Evolutionary conservation across 805 yeast species (phyloP).

Genomic region (Yamadazyma nakazawae): DNA sequence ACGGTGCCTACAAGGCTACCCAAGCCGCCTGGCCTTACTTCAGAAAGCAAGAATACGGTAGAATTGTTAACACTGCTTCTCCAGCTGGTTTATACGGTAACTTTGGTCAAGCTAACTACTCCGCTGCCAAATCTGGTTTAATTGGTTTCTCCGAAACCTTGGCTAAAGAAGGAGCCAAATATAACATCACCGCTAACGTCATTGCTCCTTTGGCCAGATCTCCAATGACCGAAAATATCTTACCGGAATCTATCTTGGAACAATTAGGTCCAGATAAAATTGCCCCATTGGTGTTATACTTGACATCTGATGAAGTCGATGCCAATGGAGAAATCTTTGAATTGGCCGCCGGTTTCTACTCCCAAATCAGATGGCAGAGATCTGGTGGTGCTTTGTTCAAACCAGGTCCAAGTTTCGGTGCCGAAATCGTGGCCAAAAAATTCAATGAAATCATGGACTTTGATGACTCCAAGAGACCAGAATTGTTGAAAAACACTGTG

Average conservation of each 20-base stretch:
- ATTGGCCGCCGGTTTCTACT: constrained; percentile 91
- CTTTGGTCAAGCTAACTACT: constrained; percentile 94
- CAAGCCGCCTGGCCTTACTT: constrained; percentile 91
- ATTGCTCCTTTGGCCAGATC: constrained; percentile 96
- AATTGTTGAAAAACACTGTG: constrained; percentile 51
- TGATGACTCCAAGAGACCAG: constrained; percentile 51
- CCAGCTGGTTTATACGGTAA: constrained; percentile 97
- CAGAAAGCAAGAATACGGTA: constrained; percentile 80
- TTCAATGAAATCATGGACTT: constrained; percentile 65
- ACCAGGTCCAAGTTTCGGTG: constrained; percentile 73
- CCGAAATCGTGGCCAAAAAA: constrained; percentile 73
- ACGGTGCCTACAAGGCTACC: constrained; percentile 82
- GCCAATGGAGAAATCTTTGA: constrained; percentile 80
- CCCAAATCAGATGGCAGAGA: constrained; percentile 94
- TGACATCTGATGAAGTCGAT: constrained; percentile 60
- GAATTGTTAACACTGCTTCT: constrained; percentile 90
- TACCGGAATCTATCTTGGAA: constrained; percentile 82
- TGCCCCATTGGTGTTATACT: constrained; percentile 84
- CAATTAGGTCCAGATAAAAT: constrained; percentile 81
- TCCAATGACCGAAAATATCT: constrained; percentile 88
- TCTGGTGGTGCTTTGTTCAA: constrained; percentile 81
- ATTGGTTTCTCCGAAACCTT: constrained; percentile 92
- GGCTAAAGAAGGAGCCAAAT: constrained; percentile 87
- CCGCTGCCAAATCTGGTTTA: constrained; percentile 87
- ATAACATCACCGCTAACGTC: constrained; percentile 79